Percentiles rank a stretch among this genome's conserved stretches.
phyloP scores from a whole-genome alignment of 2,329 filamentous ascomycete species.

The Botrytis sinoallii region DNA sequence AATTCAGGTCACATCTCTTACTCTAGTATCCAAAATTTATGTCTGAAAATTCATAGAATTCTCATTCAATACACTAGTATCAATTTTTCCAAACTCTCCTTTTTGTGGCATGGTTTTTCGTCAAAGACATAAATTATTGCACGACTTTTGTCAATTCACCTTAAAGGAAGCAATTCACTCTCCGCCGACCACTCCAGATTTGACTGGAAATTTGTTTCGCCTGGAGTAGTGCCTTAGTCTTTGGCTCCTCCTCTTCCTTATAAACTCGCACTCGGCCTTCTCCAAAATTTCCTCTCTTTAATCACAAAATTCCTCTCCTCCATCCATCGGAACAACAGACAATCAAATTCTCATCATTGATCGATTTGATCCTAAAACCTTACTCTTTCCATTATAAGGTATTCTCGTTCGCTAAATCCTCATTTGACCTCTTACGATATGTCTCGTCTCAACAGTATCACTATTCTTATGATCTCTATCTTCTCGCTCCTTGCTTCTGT shows the following conservation, averaged over 20 bases:
- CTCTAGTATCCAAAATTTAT: not conserved
- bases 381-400: not conserved
- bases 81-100: not conserved
- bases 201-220: not conserved
- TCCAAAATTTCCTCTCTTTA: not conserved
- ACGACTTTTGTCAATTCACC: not conserved
- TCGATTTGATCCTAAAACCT: not conserved
- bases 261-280: not conserved
- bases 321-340: no score
- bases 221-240: fast-evolving
- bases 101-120: not conserved
- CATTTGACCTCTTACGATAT: not conserved
- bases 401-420: not conserved
- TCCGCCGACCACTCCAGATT: not conserved
- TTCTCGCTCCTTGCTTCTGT: not conserved
- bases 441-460: not conserved
- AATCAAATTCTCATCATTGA: not conserved
- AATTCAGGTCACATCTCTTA: fast-evolving
- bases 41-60: not conserved
- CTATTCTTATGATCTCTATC: not conserved
- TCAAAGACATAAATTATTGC: not conserved
- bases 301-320: not conserved
- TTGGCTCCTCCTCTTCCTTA: not conserved
- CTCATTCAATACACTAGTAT: not conserved
- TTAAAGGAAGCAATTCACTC: not conserved